A percentile compares a stretch with the other conserved stretches of the same genome.
These are phyloP conservation scores for Ganoderma meredithae DNA, from an alignment of 1,284 basidiomycete species.

Conservation along the genomic window DNA sequence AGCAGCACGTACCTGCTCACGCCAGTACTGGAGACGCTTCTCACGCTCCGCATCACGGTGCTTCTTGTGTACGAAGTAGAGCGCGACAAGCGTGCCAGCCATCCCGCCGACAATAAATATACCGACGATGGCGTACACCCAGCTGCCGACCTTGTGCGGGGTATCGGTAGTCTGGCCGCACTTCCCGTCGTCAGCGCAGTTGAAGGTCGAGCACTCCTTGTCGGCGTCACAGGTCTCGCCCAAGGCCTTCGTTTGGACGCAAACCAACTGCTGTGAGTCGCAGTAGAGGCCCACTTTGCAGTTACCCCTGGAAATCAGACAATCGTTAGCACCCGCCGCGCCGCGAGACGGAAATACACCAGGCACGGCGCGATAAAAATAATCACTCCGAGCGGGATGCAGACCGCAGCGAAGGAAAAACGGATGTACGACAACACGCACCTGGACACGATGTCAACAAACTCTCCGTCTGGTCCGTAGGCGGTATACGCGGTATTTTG, in stretches of 20 bases:
- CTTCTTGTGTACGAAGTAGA: constrained; percentile 76
- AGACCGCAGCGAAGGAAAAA: background rate
- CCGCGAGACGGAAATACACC: background rate
- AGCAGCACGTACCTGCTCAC: constrained; percentile 69
- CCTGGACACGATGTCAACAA: constrained; percentile 81
- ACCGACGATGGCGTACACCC: constrained; percentile 79
- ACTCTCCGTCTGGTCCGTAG: constrained; percentile 64
- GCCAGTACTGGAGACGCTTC: constrained; percentile 87
- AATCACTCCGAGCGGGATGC: background rate
- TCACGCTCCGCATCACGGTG: constrained; percentile 79
- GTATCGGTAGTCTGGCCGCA: constrained; percentile 71
- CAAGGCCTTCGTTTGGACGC: constrained; percentile 63
- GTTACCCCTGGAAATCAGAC: constrained; percentile 59
- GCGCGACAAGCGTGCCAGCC: constrained; percentile 67
- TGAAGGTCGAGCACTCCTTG: constrained; percentile 86
- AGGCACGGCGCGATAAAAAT: background rate
- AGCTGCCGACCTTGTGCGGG: constrained; percentile 69
- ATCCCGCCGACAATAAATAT: constrained; percentile 79
- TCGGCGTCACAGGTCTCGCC: constrained; percentile 74
- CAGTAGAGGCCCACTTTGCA: constrained; percentile 77
- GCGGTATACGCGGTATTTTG: constrained; percentile 84
- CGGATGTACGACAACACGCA: constrained; percentile 45
- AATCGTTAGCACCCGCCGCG: constrained; percentile 4
- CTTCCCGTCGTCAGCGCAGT: constrained; percentile 67
- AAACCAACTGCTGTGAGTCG: constrained; percentile 66